Evolutionary conservation across 495 filamentous ascomycete species (phyloP), one percentile per base, ranked within the genome.

Genomic region (Aspergillus campestris): DNA sequence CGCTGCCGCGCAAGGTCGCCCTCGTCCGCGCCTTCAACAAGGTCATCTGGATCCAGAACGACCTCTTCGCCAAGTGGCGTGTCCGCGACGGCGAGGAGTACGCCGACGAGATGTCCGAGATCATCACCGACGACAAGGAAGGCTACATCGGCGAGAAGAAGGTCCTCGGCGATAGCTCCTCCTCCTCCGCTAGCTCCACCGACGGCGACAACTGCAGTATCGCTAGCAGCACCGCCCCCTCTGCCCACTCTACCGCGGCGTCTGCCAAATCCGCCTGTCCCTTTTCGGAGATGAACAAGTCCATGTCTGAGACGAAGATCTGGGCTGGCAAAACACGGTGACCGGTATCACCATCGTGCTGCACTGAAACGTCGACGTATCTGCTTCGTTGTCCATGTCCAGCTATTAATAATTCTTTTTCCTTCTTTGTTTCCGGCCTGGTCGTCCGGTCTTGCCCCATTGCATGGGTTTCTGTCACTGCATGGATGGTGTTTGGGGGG

Each of bases 41-140:
- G 49, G 63, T 82, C 10, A 67, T 82, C 45, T 86, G 83, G 82
- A 84, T 86, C 54, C 83, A 87, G 61, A 86, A 86, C 53, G 86
- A 90, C 58, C 67, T 90, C 13, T 86, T 90, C 52, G 80, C 84
- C 7, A 83, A 80, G 62, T 86, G 80, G 77, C 83, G 86, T 48
- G 74, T 84, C 5, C 69, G 74, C 18, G 83, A 89, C 47, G 82
- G 83, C 31, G 84, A 85, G 30, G 82, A 88, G 58, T 86, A 69
- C 50, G 75, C 67, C 18, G 78, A 78, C 2, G 79, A 81, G 31
- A 73, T 73, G 43, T 75, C 74, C n/a, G 62, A 71, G 27, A 58
- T 59, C 37, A 67, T 61, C 13, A 57, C 64, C 6, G 65, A 82
- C 7, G 67, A 78, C n/a, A 61, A 80, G 29, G 82, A 87, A 52